Conservation (phyloP, 2,329 filamentous ascomycete genomes). For the Lanzia echinophila region DNA sequence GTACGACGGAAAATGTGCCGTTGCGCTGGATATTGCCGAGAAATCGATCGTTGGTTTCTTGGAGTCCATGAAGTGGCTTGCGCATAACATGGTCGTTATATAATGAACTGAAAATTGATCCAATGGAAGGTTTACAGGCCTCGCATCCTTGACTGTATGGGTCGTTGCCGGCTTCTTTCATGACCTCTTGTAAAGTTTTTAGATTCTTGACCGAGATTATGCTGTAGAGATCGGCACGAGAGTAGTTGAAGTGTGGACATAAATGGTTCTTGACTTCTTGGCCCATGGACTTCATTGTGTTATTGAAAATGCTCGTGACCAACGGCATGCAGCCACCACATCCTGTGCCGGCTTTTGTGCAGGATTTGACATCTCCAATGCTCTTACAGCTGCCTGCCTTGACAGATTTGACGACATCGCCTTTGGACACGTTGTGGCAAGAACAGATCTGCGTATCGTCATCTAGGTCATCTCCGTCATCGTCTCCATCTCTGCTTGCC, state of each 20-base stretch:
- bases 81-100: conserved; percentile 83
- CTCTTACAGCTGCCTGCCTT: conserved; percentile 77
- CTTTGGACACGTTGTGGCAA: conserved; percentile 88
- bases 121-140: conserved; percentile 76
- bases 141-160: conserved; percentile 73
- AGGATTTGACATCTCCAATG: conserved; percentile 75
- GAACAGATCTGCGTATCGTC: conserved; percentile 88
- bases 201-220: conserved; percentile 78
- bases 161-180: conserved; percentile 70
- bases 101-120: conserved; percentile 71
- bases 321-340: conserved; percentile 88
- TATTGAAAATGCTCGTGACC: conserved; percentile 84
- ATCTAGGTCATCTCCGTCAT: conserved; percentile 67
- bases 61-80: conserved; percentile 61
- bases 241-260: conserved; percentile 78
- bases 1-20: conserved; percentile 83
- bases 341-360: conserved; percentile 86
- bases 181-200: conserved; percentile 65
- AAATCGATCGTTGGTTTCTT: conserved; percentile 87
- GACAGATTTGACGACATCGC: conserved; percentile 64
- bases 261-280: conserved; percentile 81
- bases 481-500: conserved; percentile 64
- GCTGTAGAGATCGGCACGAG: conserved; percentile 82
- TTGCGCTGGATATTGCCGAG: conserved; percentile 87
- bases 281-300: conserved; percentile 77